These are phyloP conservation scores for Quambalaria eucalypti DNA, from an alignment of 1,284 basidiomycete genomes.

Conservation along the genomic window DNA sequence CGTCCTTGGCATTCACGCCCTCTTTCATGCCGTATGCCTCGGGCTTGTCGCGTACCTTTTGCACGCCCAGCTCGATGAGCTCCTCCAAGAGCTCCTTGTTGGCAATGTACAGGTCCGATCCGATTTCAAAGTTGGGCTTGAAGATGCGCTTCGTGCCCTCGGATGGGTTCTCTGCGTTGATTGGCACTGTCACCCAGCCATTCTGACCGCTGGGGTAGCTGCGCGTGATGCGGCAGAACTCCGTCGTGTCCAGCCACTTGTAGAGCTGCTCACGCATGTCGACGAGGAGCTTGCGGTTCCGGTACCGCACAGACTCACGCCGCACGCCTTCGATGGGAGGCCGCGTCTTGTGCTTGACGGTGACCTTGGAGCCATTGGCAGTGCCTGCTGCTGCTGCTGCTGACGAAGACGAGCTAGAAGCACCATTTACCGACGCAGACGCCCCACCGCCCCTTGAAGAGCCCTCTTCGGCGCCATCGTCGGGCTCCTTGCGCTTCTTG, in stretches of 20 bases:
- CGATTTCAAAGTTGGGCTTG: constrained; percentile 6
- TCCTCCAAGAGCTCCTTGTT: constrained; percentile 27
- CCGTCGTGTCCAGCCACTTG: constrained; percentile 26
- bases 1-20: constrained; percentile 21
- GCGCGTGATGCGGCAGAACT: constrained; percentile 15
- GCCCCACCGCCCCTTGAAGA: background rate
- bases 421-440: too few relatives aligned
- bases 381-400: too few relatives aligned
- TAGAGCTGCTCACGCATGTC: constrained; percentile 29
- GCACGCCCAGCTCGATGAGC: constrained; percentile 16
- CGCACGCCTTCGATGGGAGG: background rate
- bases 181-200: background rate
- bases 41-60: constrained; percentile 22
- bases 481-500: background rate
- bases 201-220: background rate
- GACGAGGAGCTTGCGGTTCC: constrained; percentile 27
- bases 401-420: too few relatives aligned
- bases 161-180: background rate
- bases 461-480: background rate
- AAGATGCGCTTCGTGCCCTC: constrained; percentile 8
- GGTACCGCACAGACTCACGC: constrained; percentile 12
- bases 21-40: constrained; percentile 25
- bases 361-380: background rate
- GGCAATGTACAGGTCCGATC: constrained; percentile 21
- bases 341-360: background rate